phyloP scores from a whole-genome alignment of 192 early-diverging fungal species.

The Funneliformis mosseae region DNA sequence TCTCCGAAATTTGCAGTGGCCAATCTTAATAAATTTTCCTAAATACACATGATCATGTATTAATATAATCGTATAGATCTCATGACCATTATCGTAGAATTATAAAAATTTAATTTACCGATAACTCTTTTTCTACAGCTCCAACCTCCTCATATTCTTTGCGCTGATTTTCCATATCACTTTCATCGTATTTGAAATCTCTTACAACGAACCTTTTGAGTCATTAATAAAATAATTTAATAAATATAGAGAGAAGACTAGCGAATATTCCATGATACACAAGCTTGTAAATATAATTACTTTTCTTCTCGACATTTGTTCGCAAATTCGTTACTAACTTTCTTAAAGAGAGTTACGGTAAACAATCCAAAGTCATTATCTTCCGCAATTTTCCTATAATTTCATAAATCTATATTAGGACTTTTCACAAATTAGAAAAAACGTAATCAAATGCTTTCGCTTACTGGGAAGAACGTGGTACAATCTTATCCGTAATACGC shows the following conservation, averaged over 20 bases:
- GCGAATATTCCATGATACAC: neutral
- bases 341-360: slow-evolving; percentile 89
- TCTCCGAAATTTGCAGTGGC: slow-evolving; percentile 95
- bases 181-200: slow-evolving; percentile 93
- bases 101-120: slow-evolving; percentile 32
- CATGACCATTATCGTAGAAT: no score
- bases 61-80: neutral
- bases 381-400: slow-evolving; percentile 75
- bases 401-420: neutral
- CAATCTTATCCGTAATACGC: slow-evolving; percentile 89
- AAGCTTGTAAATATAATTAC: slow-evolving; percentile 42
- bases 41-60: slow-evolving; percentile 30
- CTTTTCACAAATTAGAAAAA: neutral
- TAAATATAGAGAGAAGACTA: neutral
- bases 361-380: slow-evolving; percentile 95
- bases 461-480: slow-evolving; percentile 90
- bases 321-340: slow-evolving; percentile 88
- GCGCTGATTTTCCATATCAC: slow-evolving; percentile 76
- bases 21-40: slow-evolving; percentile 77
- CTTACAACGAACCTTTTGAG: slow-evolving; percentile 81
- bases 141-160: slow-evolving; percentile 65
- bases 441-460: slow-evolving; percentile 10
- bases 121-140: slow-evolving; percentile 67
- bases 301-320: slow-evolving; percentile 86
- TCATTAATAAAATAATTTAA: neutral